phyloP scores from a whole-genome alignment of 352 stramenopile genomes.

The Pythium sukuiense region DNA sequence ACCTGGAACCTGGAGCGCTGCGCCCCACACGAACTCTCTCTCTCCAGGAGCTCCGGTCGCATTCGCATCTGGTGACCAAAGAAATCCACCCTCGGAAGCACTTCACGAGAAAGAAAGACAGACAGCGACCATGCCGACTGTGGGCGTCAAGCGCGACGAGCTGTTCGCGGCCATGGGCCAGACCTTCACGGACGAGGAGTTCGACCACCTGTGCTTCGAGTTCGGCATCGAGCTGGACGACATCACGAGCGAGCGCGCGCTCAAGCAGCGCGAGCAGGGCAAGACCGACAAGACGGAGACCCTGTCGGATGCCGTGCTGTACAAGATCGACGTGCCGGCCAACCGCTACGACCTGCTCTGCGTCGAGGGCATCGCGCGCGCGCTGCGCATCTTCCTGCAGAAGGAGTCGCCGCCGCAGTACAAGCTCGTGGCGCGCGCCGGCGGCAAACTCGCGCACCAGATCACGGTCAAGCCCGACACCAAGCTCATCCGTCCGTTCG shows the following conservation, averaged over 20 bases:
- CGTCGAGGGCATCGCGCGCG: slow-evolving; percentile 96
- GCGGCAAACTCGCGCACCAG: slow-evolving; percentile 59
- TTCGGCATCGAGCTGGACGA: slow-evolving; percentile 99
- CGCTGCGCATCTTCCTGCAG: slow-evolving; percentile 97
- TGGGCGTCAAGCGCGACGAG: slow-evolving; percentile 96
- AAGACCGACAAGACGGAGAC: slow-evolving; percentile 54
- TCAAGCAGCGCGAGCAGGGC: slow-evolving; percentile 85
- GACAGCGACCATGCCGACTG: slow-evolving; percentile 94
- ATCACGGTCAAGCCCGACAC: slow-evolving; percentile 88
- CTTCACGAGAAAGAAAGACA: slow-evolving; percentile 3
- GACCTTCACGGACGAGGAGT: slow-evolving; percentile 98
- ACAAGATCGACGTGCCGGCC: slow-evolving; percentile 99
- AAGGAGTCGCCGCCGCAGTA: slow-evolving; percentile 92
- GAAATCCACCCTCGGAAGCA: slow-evolving; percentile 7
- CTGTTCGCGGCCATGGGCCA: slow-evolving; percentile 97
- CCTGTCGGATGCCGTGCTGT: slow-evolving; percentile 92
- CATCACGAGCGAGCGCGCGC: slow-evolving; percentile 86
- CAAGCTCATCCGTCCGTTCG: slow-evolving; percentile 94
- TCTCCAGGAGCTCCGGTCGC: slow-evolving; percentile 5
- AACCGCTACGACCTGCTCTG: slow-evolving; percentile 99
- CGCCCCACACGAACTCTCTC: slow-evolving; percentile 30
- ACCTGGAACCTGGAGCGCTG: slow-evolving; percentile 15
- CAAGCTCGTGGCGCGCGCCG: slow-evolving; percentile 55
- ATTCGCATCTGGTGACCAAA: slow-evolving; percentile 9
- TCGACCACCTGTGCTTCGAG: slow-evolving; percentile 99